Percentiles rank a stretch among this genome's conserved stretches.
Conservation (phyloP, 75 land plant genomes). For the Isoetes taiwanensis region DNA sequence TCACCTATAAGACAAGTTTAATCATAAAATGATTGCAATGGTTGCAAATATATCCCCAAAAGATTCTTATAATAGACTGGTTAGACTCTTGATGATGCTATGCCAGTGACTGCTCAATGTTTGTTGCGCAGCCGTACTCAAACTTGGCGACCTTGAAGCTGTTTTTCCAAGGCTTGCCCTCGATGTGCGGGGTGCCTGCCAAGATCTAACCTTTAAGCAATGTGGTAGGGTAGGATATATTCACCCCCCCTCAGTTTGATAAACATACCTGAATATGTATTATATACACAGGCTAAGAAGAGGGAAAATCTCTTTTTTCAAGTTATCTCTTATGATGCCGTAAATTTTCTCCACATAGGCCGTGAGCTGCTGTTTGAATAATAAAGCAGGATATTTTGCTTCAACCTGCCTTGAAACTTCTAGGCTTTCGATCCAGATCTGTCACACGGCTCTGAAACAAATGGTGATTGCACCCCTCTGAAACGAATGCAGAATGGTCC, state of each 20-base stretch:
- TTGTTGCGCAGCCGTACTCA: slow-evolving; percentile 55
- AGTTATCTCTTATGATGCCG: slow-evolving; percentile 94
- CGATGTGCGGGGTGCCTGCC: slow-evolving; percentile 92
- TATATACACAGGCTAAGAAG: slow-evolving; percentile 80
- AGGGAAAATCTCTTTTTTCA: slow-evolving; percentile 91
- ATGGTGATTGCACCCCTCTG: no score
- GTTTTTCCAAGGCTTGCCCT: slow-evolving; percentile 84
- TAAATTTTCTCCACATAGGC: slow-evolving; percentile 99
- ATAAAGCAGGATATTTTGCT: slow-evolving; percentile 96
- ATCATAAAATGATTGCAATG: no score
- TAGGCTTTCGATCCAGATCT: slow-evolving; percentile 55
- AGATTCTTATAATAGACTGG: slow-evolving; percentile 30
- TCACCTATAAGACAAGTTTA: slow-evolving; percentile 42
- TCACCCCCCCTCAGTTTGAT: neutral
- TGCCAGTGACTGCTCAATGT: slow-evolving; percentile 92
- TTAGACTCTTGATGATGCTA: slow-evolving; percentile 84
- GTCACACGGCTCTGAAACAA: no score
- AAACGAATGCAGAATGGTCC: no score
- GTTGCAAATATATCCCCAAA: no score
- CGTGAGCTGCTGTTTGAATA: slow-evolving; percentile 98
- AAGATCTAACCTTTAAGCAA: neutral
- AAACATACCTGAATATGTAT: slow-evolving; percentile 80
- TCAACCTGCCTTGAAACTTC: slow-evolving; percentile 84
- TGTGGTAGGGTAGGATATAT: neutral
- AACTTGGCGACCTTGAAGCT: slow-evolving; percentile 52